Evolutionary conservation across 495 filamentous ascomycete genomes (phyloP), one percentile per base, ranked within the genome.

Genomic region (Melanomma pulvis-pyrius): DNA sequence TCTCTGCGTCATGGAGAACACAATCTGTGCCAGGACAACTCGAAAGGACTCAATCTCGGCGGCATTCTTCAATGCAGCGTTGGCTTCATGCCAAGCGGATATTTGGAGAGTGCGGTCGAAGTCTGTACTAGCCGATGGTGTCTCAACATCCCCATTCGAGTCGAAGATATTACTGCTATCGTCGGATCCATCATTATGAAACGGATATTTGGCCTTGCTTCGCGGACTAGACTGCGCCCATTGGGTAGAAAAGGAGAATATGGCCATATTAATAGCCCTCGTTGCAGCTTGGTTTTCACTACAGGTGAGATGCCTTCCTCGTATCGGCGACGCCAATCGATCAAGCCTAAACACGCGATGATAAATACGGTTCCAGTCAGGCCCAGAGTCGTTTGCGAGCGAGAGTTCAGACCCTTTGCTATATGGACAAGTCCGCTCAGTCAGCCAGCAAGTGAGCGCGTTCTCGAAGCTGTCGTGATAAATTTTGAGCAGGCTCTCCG

Each of bases 401-500:
- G 68, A 47, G 19, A 67, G 46, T 0, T 61, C 63, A 2, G 53
- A 63, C 32, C 41, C 47, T 48, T 63, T 63, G 19, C 54, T 59
- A 69, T 81, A 82, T 12, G 80, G 80, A 48, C 80, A 82, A 13
- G 76, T 82, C 55, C 73, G 70, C 64, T 82, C 80, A 0, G 78
- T 80, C 49, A 82, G 55, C 80, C 80, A 82, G 49, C 80, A 82
- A 5, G 78, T 74, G 12, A 82, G 62, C 4, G 79, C 79, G 36
- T 80, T 80, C 63, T 82, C 80, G 63, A 82, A 75, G 29, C 75
- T 78, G 54, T 82, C 80, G 47, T 82, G 79, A 56, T 82, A 82
- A 26, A 82, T 79, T 25, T 71, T 73, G 17, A 82, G 70, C 50
- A 82, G 48, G 44, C 73, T 74, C 13, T 70, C 69, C 19, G 78